Evolutionary conservation across 139 green algal genomes (phyloP).

Genomic region (Auxenochlorella pyrenoidosa): DNA sequence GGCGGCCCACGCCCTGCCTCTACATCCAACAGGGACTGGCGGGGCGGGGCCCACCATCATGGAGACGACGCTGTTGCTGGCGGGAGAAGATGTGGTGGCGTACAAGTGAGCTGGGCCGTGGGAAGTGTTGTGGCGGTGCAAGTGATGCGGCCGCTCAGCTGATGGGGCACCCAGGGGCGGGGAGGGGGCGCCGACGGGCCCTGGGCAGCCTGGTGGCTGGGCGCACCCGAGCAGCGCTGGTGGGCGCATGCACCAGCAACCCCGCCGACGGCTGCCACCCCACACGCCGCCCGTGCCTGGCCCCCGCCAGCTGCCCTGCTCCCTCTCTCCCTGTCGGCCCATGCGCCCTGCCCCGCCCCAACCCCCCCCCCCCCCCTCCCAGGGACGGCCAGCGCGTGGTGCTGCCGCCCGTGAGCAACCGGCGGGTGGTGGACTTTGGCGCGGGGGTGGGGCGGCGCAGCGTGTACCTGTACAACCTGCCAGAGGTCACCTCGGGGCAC

Average conservation of each 20-base stretch:
- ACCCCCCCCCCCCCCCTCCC: not conserved
- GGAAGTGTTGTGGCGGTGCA: too few species aligned
- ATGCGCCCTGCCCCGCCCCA: not conserved
- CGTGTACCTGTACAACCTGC: constrained; percentile 90
- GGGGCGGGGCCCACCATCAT: constrained; percentile 95
- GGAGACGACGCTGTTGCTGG: constrained; percentile 89
- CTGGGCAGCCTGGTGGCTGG: too few species aligned
- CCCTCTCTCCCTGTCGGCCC: too few species aligned
- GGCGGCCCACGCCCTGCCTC: too few species aligned
- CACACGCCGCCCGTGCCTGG: too few species aligned
- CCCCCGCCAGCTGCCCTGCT: too few species aligned
- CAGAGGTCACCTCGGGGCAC: constrained; percentile 77
- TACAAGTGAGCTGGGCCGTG: constrained; percentile 49
- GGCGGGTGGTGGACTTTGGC: constrained; percentile 92
- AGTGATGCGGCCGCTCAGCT: not conserved
- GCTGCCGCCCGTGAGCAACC: constrained; percentile 76
- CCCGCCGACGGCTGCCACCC: too few species aligned
- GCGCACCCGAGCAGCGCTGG: too few species aligned
- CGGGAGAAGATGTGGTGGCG: constrained; percentile 57
- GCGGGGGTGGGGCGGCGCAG: constrained; percentile 61
- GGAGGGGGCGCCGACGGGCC: too few species aligned
- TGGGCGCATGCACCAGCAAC: too few species aligned
- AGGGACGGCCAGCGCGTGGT: constrained; percentile 55
- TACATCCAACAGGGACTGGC: constrained; percentile 70
- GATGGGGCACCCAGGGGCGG: not conserved